Evolutionary conservation across 768 basidiomycete species (phyloP), one percentile per base, ranked within the genome.

Genomic region (Tylopilus balloui): DNA sequence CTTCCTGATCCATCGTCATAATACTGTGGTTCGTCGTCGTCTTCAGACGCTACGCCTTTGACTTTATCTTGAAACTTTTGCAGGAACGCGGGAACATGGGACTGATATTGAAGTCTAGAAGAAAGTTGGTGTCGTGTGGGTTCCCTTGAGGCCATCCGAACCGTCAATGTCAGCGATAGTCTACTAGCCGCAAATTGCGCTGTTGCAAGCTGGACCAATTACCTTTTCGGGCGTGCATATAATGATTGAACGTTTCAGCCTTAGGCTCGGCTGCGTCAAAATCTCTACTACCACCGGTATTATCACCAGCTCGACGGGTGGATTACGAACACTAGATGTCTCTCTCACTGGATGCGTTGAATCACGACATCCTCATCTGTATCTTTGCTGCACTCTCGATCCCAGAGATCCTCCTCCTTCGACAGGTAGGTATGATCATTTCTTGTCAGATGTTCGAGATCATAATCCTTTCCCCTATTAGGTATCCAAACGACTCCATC

Each of bases 81-180:
- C 13, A 88, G 69, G 63, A 88, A 88, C 1, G 75, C 67, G 3
- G 88, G 88, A 0, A 76, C 79, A 20, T 74, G 70, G 29, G 77
- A 73, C 55, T 73, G 75, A 64, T 88, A 89, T 3, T 81, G 66
- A 15, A 89, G 77, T 35, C 80, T 75, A 3, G 86, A 81, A 9
- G 87, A 89, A 36, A 88, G 74, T 53, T 89, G 88, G 41, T 81
- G 76, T 34, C 78, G 73, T 15, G 80, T 87, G 8, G 80, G 86
- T 62, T 89, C 87, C 67, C 75, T 83, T 15, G 76, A 48, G 39
- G 67, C 61, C 71, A 73, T 73, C 28, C 23, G 27, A 34, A 17
- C n/a, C n/a, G 32, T 34, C 34, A 17, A 15, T n/a, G n/a, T 34
- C 17, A 8, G n/a, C 34, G 34, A 17, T 34, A 34, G 11, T n/a